phyloP scores from a whole-genome alignment of 129 eudicot species.

The Artemisia tridentata region DNA sequence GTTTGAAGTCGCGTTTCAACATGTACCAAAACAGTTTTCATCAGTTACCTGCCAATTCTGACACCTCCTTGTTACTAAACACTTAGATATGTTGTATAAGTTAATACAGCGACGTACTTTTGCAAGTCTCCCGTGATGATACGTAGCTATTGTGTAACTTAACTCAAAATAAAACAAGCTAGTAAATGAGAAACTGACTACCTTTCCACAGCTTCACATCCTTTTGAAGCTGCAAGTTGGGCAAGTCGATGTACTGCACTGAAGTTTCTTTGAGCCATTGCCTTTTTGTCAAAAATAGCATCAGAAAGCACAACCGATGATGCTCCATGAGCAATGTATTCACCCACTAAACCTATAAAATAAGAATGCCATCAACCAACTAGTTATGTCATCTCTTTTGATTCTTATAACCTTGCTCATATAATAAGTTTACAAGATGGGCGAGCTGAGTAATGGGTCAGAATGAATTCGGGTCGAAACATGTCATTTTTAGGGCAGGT shows the following conservation, averaged over 20 bases:
- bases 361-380: conserved; percentile 19
- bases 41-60: too few species aligned
- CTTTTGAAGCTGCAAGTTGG: conserved; percentile 44
- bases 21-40: neutral
- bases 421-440: neutral
- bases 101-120: too few species aligned
- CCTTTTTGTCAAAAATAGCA: conserved; percentile 77
- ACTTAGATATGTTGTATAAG: too few species aligned
- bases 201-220: conserved; percentile 51
- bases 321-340: conserved; percentile 70
- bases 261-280: conserved; percentile 55
- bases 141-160: neutral
- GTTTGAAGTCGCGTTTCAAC: neutral
- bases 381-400: neutral
- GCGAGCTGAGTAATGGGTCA: neutral
- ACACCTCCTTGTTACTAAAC: too few species aligned
- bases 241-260: conserved; percentile 50
- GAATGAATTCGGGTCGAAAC: neutral
- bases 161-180: neutral
- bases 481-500: too few species aligned
- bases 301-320: conserved; percentile 77
- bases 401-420: neutral
- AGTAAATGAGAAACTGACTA: conserved; percentile 14
- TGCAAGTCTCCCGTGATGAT: too few species aligned
- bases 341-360: conserved; percentile 40